These are phyloP conservation scores for Nannochloris sp. DNA, from an alignment of 139 green algal genomes.

Conservation along the genomic window DNA sequence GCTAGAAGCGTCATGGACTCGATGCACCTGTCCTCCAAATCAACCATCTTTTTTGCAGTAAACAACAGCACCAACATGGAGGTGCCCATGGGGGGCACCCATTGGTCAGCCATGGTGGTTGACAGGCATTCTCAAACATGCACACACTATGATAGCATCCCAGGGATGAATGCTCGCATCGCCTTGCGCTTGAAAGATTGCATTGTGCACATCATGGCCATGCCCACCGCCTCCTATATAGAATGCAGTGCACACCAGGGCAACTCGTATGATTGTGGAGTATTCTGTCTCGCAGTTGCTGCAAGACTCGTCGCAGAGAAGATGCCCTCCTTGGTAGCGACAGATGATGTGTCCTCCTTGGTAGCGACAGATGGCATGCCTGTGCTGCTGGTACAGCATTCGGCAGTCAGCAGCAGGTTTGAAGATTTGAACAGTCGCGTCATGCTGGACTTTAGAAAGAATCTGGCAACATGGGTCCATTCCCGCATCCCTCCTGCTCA, in stretches of 20 bases:
- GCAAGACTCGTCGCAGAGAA: background rate
- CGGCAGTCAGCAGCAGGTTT: no score
- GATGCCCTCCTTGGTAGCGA: no score
- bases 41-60: conserved; percentile 49
- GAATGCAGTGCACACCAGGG: conserved; percentile 35
- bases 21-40: background rate
- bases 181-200: conserved; percentile 10
- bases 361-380: no score
- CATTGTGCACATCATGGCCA: background rate
- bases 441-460: no score
- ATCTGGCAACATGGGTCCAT: no score
- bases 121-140: conserved; percentile 22
- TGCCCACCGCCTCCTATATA: background rate
- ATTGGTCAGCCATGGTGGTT: conserved; percentile 53
- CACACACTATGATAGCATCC: conserved; percentile 46
- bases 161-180: conserved; percentile 19
- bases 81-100: conserved; percentile 33
- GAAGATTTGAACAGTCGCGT: no score
- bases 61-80: conserved; percentile 57
- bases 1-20: background rate
- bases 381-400: no score
- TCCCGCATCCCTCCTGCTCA: no score
- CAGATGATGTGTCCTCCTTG: no score
- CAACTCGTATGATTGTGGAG: conserved; percentile 63
- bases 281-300: conserved; percentile 52